phyloP scores from a whole-genome alignment of 2,329 filamentous ascomycete species.

The Bretziella fagacearum region DNA sequence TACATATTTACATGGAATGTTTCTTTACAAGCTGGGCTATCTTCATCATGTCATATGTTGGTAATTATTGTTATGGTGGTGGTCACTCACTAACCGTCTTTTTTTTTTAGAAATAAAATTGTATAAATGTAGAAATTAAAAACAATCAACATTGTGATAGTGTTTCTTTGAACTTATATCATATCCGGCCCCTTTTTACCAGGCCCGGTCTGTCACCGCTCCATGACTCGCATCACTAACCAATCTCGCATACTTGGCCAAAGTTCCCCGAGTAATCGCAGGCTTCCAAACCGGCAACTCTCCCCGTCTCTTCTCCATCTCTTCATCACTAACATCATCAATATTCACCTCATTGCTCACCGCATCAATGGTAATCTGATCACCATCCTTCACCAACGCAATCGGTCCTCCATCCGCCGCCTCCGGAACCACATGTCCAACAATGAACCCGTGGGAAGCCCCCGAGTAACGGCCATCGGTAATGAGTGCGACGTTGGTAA shows the following conservation, averaged over 20 bases:
- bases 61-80: no score
- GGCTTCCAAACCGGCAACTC: conserved; percentile 56
- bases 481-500: conserved; percentile 76
- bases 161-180: no score
- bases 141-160: neutral
- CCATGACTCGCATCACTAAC: conserved; percentile 87
- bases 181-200: neutral
- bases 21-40: neutral
- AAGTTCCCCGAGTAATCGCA: conserved; percentile 59
- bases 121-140: neutral
- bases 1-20: neutral
- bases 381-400: conserved; percentile 63
- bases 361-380: conserved; percentile 74
- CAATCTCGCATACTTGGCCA: conserved; percentile 79
- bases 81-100: no score
- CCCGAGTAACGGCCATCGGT: conserved; percentile 85
- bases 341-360: conserved; percentile 57
- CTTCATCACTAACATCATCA: conserved; percentile 47
- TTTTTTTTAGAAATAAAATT: neutral
- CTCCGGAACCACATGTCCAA: conserved; percentile 84
- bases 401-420: conserved; percentile 80
- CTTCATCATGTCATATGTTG: neutral
- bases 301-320: conserved; percentile 45
- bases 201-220: conserved; percentile 57
- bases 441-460: conserved; percentile 80